Base-by-base conservation (phyloP, 805 yeast genomes). In the Lipomyces yamadae region DNA sequence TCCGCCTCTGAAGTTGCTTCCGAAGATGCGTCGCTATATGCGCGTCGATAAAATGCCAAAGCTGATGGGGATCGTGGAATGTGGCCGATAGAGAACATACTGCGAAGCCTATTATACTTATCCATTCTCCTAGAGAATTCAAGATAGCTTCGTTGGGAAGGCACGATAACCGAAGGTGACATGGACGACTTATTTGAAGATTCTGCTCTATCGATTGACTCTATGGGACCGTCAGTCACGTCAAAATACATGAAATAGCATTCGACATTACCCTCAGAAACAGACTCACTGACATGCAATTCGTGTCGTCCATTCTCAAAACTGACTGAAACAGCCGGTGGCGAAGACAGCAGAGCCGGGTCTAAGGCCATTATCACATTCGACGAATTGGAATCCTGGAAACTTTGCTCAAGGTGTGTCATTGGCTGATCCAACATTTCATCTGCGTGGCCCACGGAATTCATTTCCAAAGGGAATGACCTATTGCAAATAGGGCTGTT, bases 51-150 rank as follows among this genome's bases (percentile, higher is more conserved):
- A 24, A 59, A 57, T 13, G 71, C 69, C 18, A 68, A 57, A 4
- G 60, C 18, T 15, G 71, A 68, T 11, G 71, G 71, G 13, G 65
- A 57, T n/a, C 56, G 50, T 7, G 71, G 71, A 11, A 60, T 66
- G 39, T 65, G 67, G 11, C 60, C 53, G n/a, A 64, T 35, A 10
- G n/a, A 18, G 55, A 64, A 64, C 29, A 62, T 34, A 8, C 32
- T 39, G 15, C 58, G 55, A 3, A 64, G 53, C 10, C 35, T 48
- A 37, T 61, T 54, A 29, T 64, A 64, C 29, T 39, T 42, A 29
- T 37, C 58, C 24, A 35, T 18, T 15, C 66, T n/a, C 33, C 15
- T n/a, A 32, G 57, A 33, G 29, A 32, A 61, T 35, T 61, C 64
- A 2, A 24, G 29, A 4, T 29, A n/a, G 18, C 63, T 56, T 29